Percentiles rank a stretch among this genome's conserved stretches.
Conservation (phyloP, 768 basidiomycete genomes). For the Dioszegia hungarica region DNA sequence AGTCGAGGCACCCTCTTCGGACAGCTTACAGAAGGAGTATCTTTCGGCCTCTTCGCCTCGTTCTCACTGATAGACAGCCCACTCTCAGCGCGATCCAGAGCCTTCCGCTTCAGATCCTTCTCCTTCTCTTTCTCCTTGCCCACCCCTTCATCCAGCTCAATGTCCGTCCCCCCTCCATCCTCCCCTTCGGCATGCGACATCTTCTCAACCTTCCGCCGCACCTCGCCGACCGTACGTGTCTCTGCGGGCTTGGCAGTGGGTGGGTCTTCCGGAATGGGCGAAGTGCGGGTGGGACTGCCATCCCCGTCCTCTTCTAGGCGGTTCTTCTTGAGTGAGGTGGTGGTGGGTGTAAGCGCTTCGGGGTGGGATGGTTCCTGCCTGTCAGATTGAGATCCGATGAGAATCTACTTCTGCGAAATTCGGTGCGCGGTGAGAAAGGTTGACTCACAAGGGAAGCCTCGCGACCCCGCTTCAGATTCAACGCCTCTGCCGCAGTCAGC, state of each 20-base stretch:
- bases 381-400: background rate
- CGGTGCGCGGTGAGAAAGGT: background rate
- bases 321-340: constrained; percentile 37
- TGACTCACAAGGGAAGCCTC: constrained; percentile 37
- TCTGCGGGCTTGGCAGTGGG: constrained; percentile 10
- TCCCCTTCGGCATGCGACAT: constrained; percentile 34
- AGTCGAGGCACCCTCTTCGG: background rate
- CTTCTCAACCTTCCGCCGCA: constrained; percentile 38
- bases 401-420: no score
- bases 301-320: constrained; percentile 12
- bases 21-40: constrained; percentile 21
- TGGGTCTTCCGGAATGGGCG: constrained; percentile 8
- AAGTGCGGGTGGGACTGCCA: background rate
- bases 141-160: constrained; percentile 6
- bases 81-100: constrained; percentile 35
- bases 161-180: constrained; percentile 14
- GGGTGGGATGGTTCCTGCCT: constrained; percentile 30
- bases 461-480: constrained; percentile 24
- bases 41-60: constrained; percentile 29
- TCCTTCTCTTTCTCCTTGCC: background rate
- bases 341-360: constrained; percentile 7
- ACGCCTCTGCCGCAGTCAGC: background rate
- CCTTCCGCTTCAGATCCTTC: constrained; percentile 32
- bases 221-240: constrained; percentile 35
- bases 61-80: constrained; percentile 16